Conservation (phyloP, 768 basidiomycete genomes). For the Amanita muscaria region DNA sequence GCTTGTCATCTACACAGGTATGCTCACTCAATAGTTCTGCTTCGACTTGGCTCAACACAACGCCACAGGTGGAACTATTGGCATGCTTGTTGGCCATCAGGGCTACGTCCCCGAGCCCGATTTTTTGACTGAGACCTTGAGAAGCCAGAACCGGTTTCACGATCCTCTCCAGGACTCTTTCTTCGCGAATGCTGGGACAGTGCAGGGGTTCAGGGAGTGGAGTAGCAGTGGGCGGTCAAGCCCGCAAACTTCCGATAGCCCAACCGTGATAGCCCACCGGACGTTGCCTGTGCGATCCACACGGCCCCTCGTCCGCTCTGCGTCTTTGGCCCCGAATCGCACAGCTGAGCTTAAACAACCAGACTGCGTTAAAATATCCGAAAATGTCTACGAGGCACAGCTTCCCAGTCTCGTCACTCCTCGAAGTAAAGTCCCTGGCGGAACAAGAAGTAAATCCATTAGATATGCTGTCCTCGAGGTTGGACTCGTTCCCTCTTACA, state of each 20-base stretch:
- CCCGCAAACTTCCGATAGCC: conserved; percentile 22
- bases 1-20: conserved; percentile 80
- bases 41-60: not conserved
- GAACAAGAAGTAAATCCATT: conserved; percentile 57
- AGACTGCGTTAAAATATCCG: conserved; percentile 42
- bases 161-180: conserved; percentile 84
- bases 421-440: conserved; percentile 52
- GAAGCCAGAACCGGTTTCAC: conserved; percentile 82
- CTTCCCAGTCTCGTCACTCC: conserved; percentile 77
- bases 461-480: conserved; percentile 84
- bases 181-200: conserved; percentile 71
- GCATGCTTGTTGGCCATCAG: conserved; percentile 70
- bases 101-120: conserved; percentile 83
- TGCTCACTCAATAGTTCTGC: conserved; percentile 6
- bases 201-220: conserved; percentile 77
- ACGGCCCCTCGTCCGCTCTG: conserved; percentile 48
- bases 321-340: conserved; percentile 24
- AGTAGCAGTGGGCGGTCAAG: conserved; percentile 49
- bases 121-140: conserved; percentile 77
- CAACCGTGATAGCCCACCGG: conserved; percentile 21
- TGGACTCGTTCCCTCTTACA: conserved; percentile 10
- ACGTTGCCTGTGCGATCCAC: conserved; percentile 60
- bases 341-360: conserved; percentile 20
- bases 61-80: conserved; percentile 71
- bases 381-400: conserved; percentile 62